Evolutionary conservation across 2,329 filamentous ascomycete genomes (phyloP), one percentile per base, ranked within the genome.

Genomic region (Clarireedia monteithiana): DNA sequence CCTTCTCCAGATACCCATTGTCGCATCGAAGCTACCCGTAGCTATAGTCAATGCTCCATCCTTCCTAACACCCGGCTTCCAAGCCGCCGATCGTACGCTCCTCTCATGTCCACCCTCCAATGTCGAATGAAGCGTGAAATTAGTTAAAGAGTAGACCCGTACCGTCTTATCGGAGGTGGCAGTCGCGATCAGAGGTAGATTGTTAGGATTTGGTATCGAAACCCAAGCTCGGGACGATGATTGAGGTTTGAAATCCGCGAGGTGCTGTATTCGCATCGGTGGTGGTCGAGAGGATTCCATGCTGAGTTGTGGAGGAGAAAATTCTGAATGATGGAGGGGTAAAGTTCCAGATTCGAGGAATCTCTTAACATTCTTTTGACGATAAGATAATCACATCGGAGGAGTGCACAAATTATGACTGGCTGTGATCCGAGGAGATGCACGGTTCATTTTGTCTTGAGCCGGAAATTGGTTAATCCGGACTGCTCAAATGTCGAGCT

Each of bases 21-120:
- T 95, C 15, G 89, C 86, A 71, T 99, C 94, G 69, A 99, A 99
- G 69, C 88, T 94, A 4, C 90, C 94, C 0, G 91, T 96, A 5
- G 92, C 91, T 15, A 97, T 80, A 46, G 92, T 89, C 55, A 88
- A 85, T 68, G 85, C 82, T 20, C 77, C 79, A 59, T 77, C 72
- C 5, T 75, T 72, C 14, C 78, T 74, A 45, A 82, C 73, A 58
- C 79, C 78, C 0, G 91, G 91, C 72, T 95, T 95, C 94, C 94
- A 99, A 39, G 89, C 85, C 20, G 85, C 83, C 50, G 84, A 83
- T 55, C 94, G 83, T n/a, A 99, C 84, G 64, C 88, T 94, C 56
- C 94, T 88, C 64, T 90, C 89, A 74, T 99, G 94, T 6, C 92
- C 94, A 58, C 91, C 91, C 6, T 85, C 84, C 54, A 97, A 84